A percentile compares a stretch with the other conserved stretches of the same genome.
These are phyloP conservation scores for Amanita fuliginea DNA, from an alignment of 768 basidiomycete species.

Conservation along the genomic window DNA sequence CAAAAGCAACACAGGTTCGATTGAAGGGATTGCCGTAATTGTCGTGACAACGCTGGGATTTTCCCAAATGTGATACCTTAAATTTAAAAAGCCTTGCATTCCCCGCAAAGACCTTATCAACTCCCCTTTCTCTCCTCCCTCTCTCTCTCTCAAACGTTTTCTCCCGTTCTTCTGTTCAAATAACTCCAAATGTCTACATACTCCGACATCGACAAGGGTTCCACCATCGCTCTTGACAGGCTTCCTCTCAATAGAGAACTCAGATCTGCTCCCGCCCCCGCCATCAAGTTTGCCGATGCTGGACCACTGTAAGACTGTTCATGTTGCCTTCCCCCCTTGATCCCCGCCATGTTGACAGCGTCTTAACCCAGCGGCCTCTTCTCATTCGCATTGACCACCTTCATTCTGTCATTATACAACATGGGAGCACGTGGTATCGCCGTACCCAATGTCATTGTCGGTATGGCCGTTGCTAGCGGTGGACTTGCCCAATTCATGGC, in stretches of 20 bases:
- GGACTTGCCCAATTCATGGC: slow-evolving; percentile 81
- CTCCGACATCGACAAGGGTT: not conserved
- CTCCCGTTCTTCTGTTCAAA: no score
- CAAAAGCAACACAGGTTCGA: no score
- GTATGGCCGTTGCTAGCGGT: slow-evolving; percentile 80
- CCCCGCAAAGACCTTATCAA: no score
- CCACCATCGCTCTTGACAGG: not conserved
- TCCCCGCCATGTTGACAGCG: not conserved
- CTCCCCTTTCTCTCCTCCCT: no score
- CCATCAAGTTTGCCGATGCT: slow-evolving; percentile 36
- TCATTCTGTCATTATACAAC: slow-evolving; percentile 73
- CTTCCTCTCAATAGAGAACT: not conserved
- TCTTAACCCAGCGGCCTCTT: slow-evolving; percentile 49
- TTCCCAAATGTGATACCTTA: no score
- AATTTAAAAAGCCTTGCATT: no score
- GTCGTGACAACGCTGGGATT: no score
- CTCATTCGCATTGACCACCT: slow-evolving; percentile 75
- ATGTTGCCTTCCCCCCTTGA: no score
- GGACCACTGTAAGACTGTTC: slow-evolving; percentile 36
- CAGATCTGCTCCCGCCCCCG: not conserved
- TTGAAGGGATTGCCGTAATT: no score
- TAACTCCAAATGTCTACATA: not conserved
- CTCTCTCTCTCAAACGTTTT: no score
- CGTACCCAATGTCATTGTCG: slow-evolving; percentile 65
- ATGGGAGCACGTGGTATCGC: slow-evolving; percentile 39